phyloP scores from a whole-genome alignment of 768 basidiomycete species.

The Leccinum arenicola region DNA sequence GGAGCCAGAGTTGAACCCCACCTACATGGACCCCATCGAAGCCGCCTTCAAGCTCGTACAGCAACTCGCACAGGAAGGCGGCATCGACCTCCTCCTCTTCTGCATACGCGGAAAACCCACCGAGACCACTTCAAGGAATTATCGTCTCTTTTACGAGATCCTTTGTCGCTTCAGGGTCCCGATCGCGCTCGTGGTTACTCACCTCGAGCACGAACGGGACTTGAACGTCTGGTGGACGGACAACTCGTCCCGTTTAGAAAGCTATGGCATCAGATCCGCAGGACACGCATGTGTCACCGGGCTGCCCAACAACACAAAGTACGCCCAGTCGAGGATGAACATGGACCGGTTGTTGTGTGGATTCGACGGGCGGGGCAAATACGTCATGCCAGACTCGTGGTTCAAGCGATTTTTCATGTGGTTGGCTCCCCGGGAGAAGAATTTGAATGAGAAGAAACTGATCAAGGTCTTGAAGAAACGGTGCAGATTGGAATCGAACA shows the following conservation, averaged over 20 bases:
- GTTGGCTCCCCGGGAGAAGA: too few species aligned
- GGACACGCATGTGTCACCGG: constrained; percentile 35
- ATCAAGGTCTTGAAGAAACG: too few species aligned
- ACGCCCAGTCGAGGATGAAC: constrained; percentile 15
- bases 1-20: constrained; percentile 20
- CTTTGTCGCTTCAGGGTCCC: too few species aligned
- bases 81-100: constrained; percentile 35
- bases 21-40: constrained; percentile 28
- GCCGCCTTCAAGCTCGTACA: constrained; percentile 31
- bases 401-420: background rate
- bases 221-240: constrained; percentile 35
- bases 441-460: too few species aligned
- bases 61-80: constrained; percentile 26
- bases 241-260: constrained; percentile 20
- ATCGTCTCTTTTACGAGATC: too few species aligned
- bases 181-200: background rate
- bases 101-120: too few species aligned
- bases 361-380: constrained; percentile 18
- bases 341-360: constrained; percentile 15
- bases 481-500: too few species aligned
- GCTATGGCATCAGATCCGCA: constrained; percentile 18
- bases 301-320: constrained; percentile 16
- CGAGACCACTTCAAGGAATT: too few species aligned
- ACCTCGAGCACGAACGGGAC: constrained; percentile 34
- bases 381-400: constrained; percentile 26